Percentiles rank a stretch among this genome's conserved stretches.
Evolutionary conservation across 768 basidiomycete species (phyloP).

Genomic region (Suillus occidentalis): DNA sequence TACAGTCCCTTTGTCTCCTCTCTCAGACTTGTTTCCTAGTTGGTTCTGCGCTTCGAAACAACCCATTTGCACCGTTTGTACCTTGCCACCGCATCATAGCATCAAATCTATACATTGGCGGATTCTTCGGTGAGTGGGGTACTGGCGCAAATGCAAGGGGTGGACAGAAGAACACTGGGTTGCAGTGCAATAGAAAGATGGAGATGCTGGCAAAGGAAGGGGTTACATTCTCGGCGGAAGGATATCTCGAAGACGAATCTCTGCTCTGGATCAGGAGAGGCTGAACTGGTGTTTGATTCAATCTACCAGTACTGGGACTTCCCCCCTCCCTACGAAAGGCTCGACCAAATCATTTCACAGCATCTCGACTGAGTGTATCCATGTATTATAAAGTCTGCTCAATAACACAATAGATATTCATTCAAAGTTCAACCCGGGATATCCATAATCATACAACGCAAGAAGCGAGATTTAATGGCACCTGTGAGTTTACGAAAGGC

Average conservation of each 20-base stretch:
- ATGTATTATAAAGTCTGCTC: background rate
- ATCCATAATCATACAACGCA: background rate
- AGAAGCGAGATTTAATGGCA: background rate
- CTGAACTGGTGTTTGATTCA: background rate
- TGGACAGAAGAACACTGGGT: constrained; percentile 31
- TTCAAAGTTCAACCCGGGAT: background rate
- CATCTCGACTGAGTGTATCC: background rate
- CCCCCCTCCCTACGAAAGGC: background rate
- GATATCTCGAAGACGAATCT: constrained; percentile 36
- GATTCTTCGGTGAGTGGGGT: constrained; percentile 64
- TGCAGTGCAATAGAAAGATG: constrained; percentile 46
- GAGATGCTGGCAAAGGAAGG: constrained; percentile 53
- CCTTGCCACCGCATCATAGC: constrained; percentile 75
- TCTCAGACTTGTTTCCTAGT: constrained; percentile 35
- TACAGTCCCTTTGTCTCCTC: background rate
- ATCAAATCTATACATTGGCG: constrained; percentile 58
- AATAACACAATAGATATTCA: background rate
- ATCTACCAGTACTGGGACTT: background rate
- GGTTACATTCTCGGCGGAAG: constrained; percentile 46
- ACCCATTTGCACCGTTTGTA: constrained; percentile 66
- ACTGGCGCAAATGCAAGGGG: constrained; percentile 31
- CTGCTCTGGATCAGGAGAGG: constrained; percentile 16
- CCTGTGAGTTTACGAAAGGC: background rate
- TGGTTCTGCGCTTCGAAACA: constrained; percentile 61
- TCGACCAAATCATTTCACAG: background rate